Evolutionary conservation across 83 land plant genomes (phyloP).

Genomic region (Diphasiastrum complanatum): DNA sequence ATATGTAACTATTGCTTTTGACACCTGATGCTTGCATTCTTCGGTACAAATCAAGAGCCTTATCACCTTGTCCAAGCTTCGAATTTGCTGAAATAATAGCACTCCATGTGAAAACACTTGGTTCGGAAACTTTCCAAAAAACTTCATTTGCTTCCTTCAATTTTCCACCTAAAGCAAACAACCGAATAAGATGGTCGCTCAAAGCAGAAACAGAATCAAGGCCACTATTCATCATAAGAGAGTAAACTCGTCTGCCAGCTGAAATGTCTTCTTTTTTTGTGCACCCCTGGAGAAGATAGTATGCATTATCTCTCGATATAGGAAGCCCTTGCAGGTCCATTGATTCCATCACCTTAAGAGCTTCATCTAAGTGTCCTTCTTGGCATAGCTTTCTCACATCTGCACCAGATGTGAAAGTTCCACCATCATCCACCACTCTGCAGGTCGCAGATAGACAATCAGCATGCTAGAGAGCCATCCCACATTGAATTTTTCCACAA

Average conservation of each 20-base stretch:
- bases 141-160: not conserved
- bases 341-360: not conserved
- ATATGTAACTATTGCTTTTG: not conserved
- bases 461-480: no score
- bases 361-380: not conserved
- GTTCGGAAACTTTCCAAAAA: not conserved
- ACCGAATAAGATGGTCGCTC: not conserved
- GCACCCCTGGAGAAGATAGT: not conserved
- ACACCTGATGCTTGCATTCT: not conserved
- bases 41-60: not conserved
- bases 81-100: not conserved
- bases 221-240: not conserved
- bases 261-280: not conserved
- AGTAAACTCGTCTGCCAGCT: not conserved
- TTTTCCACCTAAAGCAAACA: not conserved
- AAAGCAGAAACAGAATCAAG: not conserved
- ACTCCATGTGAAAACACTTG: not conserved
- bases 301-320: not conserved
- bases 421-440: no score
- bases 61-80: not conserved
- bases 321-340: not conserved
- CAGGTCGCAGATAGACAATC: no score
- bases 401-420: no score
- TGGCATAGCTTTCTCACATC: no score
- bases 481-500: no score